A percentile compares a stretch with the other conserved stretches of the same genome.
phyloP scores from a whole-genome alignment of 1,284 basidiomycete genomes.

The Ganoderma lucidum region DNA sequence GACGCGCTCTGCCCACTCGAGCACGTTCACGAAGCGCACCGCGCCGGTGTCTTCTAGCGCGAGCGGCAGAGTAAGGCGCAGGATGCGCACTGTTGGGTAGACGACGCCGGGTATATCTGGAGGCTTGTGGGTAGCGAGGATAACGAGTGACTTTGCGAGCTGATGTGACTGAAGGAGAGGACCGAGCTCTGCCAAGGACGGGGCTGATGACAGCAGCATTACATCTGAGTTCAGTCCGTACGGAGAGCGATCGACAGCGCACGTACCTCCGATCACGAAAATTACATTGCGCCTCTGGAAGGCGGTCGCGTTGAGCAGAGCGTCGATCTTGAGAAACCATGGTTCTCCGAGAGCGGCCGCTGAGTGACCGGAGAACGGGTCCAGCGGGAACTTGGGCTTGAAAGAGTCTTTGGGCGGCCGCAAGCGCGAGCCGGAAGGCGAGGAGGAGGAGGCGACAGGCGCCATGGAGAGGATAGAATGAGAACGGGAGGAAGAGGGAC shows the following conservation, averaged over 20 bases:
- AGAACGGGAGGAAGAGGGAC: slow-evolving; percentile 7
- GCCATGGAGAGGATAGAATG: slow-evolving; percentile 18
- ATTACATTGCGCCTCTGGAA: slow-evolving; percentile 49
- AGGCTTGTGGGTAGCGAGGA: slow-evolving; percentile 58
- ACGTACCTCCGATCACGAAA: slow-evolving; percentile 58
- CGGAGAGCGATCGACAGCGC: neutral
- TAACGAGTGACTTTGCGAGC: slow-evolving; percentile 54
- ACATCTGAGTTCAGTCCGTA: too few species aligned
- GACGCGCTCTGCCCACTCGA: slow-evolving; percentile 62
- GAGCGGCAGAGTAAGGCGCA: slow-evolving; percentile 53
- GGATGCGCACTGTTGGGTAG: slow-evolving; percentile 52
- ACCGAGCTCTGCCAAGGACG: slow-evolving; percentile 48
- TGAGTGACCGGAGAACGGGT: slow-evolving; percentile 51
- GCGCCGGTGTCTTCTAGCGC: slow-evolving; percentile 55
- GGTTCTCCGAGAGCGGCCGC: slow-evolving; percentile 41
- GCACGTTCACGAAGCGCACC: slow-evolving; percentile 55
- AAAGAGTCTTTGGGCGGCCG: slow-evolving; percentile 48
- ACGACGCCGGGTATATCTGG: slow-evolving; percentile 45
- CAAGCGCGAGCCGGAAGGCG: slow-evolving; percentile 23
- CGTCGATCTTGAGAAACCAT: slow-evolving; percentile 46
- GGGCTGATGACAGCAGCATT: slow-evolving; percentile 32
- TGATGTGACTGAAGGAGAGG: slow-evolving; percentile 54
- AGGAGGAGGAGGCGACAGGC: slow-evolving; percentile 32
- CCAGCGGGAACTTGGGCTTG: slow-evolving; percentile 56
- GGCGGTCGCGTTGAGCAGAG: slow-evolving; percentile 36